A percentile compares a stretch with the other conserved stretches of the same genome.
Evolutionary conservation across 768 basidiomycete genomes (phyloP).

Genomic region (Kwoniella europaea): DNA sequence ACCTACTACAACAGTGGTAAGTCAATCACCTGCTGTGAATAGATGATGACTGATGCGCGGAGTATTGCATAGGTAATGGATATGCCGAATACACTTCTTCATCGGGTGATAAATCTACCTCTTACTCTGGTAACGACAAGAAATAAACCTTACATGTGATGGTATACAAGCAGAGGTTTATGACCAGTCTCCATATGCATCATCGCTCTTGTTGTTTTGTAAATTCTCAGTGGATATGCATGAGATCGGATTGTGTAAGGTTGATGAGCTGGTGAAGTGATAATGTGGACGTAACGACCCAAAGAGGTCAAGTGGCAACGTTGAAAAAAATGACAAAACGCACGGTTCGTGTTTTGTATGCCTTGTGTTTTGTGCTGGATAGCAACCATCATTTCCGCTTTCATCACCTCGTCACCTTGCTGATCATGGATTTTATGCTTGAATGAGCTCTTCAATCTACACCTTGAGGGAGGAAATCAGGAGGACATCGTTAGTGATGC

Average conservation of each 20-base stretch:
- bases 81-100: slow-evolving; percentile 11
- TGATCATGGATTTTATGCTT: too few relatives aligned
- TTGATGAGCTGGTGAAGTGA: background rate
- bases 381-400: background rate
- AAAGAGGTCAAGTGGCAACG: background rate
- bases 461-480: too few relatives aligned
- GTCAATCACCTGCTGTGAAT: background rate
- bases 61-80: background rate
- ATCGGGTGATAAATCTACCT: background rate
- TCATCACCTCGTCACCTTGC: background rate
- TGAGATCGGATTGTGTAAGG: background rate
- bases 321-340: background rate
- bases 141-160: background rate
- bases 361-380: background rate
- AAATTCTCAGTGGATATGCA: too few relatives aligned
- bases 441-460: too few relatives aligned
- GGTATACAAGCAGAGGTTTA: background rate
- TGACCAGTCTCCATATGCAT: too few relatives aligned
- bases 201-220: too few relatives aligned
- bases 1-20: slow-evolving; percentile 11
- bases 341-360: background rate
- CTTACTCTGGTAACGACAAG: background rate
- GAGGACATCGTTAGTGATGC: too few relatives aligned
- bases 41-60: background rate
- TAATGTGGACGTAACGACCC: background rate